A percentile compares a stretch with the other conserved stretches of the same genome.
phyloP scores from a whole-genome alignment of 352 stramenopile species.

The Pythium aquatile region DNA sequence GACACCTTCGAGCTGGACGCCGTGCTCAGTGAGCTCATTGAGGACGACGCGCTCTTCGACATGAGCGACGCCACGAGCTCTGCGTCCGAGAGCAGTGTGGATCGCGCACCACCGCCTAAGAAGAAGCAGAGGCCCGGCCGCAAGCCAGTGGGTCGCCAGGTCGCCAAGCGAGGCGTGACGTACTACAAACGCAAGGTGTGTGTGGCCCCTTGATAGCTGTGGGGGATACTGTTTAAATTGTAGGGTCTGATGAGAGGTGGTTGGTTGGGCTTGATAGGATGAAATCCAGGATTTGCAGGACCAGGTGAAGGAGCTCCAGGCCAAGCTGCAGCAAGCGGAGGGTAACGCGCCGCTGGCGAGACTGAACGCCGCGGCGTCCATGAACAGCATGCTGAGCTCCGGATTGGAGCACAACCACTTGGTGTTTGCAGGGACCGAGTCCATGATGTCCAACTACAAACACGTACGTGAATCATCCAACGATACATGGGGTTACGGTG shows the following conservation, averaged over 20 bases:
- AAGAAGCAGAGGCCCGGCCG: neutral
- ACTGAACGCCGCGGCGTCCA: neutral
- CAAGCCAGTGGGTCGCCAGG: neutral
- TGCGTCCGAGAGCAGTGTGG: neutral
- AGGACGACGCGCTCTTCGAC: neutral
- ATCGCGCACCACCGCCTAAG: neutral
- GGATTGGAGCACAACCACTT: neutral
- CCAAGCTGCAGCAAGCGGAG: slow-evolving; percentile 1
- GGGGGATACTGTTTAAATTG: too few relatives aligned
- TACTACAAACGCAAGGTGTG: slow-evolving; percentile 12
- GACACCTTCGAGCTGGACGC: neutral
- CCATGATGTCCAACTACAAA: neutral
- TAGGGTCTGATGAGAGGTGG: neutral
- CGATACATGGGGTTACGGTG: too few relatives aligned
- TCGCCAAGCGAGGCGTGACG: neutral
- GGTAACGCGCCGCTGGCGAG: neutral
- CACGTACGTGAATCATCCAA: neutral
- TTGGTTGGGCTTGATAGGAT: neutral
- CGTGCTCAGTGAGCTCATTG: neutral
- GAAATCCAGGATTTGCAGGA: slow-evolving; percentile 3
- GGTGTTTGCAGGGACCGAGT: neutral
- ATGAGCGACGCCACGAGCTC: neutral
- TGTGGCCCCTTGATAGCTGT: neutral
- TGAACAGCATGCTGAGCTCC: slow-evolving; percentile 2
- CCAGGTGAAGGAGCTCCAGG: neutral